phyloP scores from a whole-genome alignment of 768 basidiomycete genomes.

The Hydnomerulius pinastri region DNA sequence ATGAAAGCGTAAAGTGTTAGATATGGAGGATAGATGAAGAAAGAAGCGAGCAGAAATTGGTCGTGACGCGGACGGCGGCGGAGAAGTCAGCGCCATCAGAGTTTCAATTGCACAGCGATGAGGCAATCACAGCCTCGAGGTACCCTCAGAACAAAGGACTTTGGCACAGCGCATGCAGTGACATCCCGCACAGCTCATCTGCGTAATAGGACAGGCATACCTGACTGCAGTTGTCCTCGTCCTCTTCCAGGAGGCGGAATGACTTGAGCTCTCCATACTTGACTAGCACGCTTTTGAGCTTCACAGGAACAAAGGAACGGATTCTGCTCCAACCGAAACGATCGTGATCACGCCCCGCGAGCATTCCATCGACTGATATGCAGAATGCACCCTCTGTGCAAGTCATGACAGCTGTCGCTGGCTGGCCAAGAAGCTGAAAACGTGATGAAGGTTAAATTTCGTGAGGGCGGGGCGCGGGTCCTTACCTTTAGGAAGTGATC shows the following conservation, averaged over 20 bases:
- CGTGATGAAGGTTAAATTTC: conserved; percentile 8
- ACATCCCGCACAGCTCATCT: background rate
- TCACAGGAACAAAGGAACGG: conserved; percentile 28
- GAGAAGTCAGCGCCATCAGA: conserved; percentile 5
- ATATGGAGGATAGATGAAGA: background rate
- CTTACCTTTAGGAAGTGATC: conserved; percentile 49
- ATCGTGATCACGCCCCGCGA: conserved; percentile 20
- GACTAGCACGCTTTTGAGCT: conserved; percentile 28
- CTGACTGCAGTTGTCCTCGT: conserved; percentile 27
- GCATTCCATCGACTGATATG: conserved; percentile 41
- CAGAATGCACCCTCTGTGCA: conserved; percentile 54
- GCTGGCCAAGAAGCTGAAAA: conserved; percentile 52
- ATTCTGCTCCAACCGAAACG: conserved; percentile 25
- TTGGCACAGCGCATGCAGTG: background rate
- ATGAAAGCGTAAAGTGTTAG: conserved; percentile 18
- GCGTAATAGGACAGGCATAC: conserved; percentile 21
- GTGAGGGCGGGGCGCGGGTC: conserved; percentile 3
- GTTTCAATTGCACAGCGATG: background rate
- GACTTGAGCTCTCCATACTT: conserved; percentile 35
- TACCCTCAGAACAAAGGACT: background rate
- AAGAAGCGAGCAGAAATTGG: conserved; percentile 2
- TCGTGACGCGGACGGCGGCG: conserved; percentile 6
- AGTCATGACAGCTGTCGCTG: conserved; percentile 47
- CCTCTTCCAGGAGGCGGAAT: conserved; percentile 27
- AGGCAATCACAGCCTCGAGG: background rate